phyloP scores from a whole-genome alignment of 345 rosid genomes.

The Salix exigua region DNA sequence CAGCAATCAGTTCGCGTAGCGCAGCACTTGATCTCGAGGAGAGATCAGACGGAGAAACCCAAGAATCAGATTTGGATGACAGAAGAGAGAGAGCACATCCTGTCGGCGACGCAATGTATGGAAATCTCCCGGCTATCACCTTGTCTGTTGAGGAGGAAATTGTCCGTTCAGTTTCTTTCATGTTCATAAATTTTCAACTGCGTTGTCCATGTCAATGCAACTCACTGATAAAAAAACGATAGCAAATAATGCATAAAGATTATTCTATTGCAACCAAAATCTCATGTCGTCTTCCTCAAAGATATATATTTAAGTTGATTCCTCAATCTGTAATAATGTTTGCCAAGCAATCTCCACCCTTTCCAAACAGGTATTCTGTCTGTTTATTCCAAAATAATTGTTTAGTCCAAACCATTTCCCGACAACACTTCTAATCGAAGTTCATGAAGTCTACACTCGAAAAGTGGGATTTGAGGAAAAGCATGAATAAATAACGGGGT shows the following conservation, averaged over 20 bases:
- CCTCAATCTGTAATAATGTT: neutral
- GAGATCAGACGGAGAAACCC: constrained; percentile 43
- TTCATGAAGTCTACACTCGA: no score
- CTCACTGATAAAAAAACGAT: neutral
- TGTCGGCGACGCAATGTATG: constrained; percentile 16
- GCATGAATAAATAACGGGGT: no score
- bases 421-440: no score
- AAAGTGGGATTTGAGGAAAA: no score
- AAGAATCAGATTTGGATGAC: constrained; percentile 41
- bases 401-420: no score
- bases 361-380: no score
- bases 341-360: neutral
- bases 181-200: neutral
- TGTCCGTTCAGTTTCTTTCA: neutral
- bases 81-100: constrained; percentile 73
- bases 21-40: constrained; percentile 53
- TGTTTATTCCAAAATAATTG: no score
- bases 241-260: neutral
- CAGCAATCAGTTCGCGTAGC: constrained; percentile 42
- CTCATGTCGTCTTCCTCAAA: neutral
- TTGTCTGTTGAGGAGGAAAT: constrained; percentile 13
- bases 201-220: neutral
- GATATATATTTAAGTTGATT: neutral
- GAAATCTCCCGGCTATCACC: constrained; percentile 22
- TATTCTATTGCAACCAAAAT: neutral